Evolutionary conservation across 352 stramenopile genomes (phyloP).

Genomic region (Pythium guiyangense): DNA sequence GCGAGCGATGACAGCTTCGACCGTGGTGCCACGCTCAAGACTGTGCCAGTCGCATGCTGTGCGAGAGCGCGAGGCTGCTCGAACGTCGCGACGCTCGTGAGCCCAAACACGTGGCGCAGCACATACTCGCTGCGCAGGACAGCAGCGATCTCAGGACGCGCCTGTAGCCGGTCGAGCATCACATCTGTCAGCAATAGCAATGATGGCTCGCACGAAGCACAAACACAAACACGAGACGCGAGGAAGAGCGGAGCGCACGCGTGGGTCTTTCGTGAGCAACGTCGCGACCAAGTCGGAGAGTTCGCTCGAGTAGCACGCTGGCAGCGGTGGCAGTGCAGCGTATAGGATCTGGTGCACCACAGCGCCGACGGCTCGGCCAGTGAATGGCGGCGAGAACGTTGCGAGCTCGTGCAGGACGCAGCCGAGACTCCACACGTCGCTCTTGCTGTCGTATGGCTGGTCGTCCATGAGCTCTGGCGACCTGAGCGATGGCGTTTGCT

Average conservation of each 20-base stretch:
- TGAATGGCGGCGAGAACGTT: constrained; percentile 52
- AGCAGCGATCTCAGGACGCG: constrained; percentile 17
- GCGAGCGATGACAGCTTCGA: neutral
- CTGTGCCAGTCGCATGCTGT: neutral
- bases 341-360: constrained; percentile 56
- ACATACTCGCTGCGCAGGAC: constrained; percentile 23
- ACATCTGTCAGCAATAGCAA: neutral
- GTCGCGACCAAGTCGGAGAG: constrained; percentile 23
- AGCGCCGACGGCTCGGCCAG: constrained; percentile 42
- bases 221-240: neutral
- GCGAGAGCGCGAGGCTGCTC: constrained; percentile 25
- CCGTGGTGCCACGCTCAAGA: no score
- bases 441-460: constrained; percentile 57
- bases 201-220: neutral
- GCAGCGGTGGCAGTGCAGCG: constrained; percentile 22
- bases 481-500: constrained; percentile 16
- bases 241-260: constrained; percentile 11
- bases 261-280: constrained; percentile 43
- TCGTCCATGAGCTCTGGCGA: constrained; percentile 72
- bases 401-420: constrained; percentile 83
- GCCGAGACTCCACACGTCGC: constrained; percentile 81
- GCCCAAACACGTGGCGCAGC: constrained; percentile 23
- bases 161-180: constrained; percentile 8
- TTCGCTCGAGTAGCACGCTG: constrained; percentile 21
- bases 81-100: constrained; percentile 25